phyloP scores from a whole-genome alignment of 495 filamentous ascomycete genomes.

The Polyplosphaeria fusca region DNA sequence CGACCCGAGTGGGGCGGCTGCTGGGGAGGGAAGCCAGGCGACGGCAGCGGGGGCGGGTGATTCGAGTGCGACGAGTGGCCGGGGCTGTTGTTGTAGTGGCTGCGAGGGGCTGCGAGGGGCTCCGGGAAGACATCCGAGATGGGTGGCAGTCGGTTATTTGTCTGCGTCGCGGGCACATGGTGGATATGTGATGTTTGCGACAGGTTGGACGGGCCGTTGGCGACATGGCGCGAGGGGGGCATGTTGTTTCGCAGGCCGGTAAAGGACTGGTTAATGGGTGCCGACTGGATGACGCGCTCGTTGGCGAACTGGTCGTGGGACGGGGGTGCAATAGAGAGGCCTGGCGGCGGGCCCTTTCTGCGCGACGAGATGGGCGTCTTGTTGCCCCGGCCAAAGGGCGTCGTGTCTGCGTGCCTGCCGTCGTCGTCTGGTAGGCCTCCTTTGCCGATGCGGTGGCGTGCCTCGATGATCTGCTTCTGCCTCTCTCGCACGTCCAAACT shows the following conservation, averaged over 20 bases:
- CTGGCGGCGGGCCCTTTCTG: constrained; percentile 79
- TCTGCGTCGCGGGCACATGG: constrained; percentile 82
- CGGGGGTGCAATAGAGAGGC: constrained; percentile 91
- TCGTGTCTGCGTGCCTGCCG: constrained; percentile 49
- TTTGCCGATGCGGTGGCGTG: constrained; percentile 62
- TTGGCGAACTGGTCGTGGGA: constrained; percentile 94
- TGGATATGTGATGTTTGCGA: constrained; percentile 88
- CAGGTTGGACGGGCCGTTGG: constrained; percentile 81
- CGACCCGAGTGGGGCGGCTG: constrained; percentile 51
- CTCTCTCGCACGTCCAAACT: constrained; percentile 92
- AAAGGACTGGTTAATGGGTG: constrained; percentile 92
- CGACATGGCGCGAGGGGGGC: constrained; percentile 74
- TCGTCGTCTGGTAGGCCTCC: constrained; percentile 54
- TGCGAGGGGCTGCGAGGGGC: constrained; percentile 61
- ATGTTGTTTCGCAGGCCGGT: constrained; percentile 78
- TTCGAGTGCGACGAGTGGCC: constrained; percentile 69
- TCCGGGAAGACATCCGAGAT: constrained; percentile 93
- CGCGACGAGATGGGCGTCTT: constrained; percentile 63
- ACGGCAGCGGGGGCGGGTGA: constrained; percentile 65
- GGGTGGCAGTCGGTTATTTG: constrained; percentile 87
- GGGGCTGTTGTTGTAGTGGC: constrained; percentile 44
- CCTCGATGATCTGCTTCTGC: constrained; percentile 91
- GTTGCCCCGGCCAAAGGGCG: constrained; percentile 47
- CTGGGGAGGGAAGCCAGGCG: constrained; percentile 61
- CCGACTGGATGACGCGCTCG: constrained; percentile 95